phyloP scores from a whole-genome alignment of 139 green algal species.

The Spirogloea muscicola region DNA sequence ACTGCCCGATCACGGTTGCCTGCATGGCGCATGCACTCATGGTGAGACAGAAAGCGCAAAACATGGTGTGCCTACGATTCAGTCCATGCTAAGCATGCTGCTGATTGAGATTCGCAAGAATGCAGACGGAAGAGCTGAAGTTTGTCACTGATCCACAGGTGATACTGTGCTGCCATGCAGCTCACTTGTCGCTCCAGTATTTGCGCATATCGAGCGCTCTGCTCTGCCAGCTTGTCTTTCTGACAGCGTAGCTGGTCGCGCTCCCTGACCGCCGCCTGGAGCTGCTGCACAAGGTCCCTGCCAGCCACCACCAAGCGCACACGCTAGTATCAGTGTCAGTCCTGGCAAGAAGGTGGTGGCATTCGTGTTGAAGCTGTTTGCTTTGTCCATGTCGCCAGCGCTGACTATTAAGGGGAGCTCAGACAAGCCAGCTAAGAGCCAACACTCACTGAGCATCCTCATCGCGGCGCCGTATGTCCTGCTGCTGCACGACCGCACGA shows the following conservation, averaged over 20 bases:
- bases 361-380: too few species aligned
- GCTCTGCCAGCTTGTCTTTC: not conserved
- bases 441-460: constrained; percentile 1
- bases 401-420: not conserved
- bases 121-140: too few species aligned
- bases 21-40: constrained; percentile 1
- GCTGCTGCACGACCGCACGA: constrained; percentile 2
- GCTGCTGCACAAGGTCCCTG: constrained; percentile 24
- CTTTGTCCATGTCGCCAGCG: not conserved
- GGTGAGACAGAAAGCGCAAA: not conserved
- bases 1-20: constrained; percentile 8
- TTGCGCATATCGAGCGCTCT: not conserved
- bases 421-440: not conserved
- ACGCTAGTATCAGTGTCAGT: too few species aligned
- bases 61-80: not conserved
- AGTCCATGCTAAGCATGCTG: too few species aligned
- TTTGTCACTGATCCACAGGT: too few species aligned
- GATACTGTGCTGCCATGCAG: not conserved
- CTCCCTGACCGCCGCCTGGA: not conserved
- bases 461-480: constrained; percentile 10
- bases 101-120: too few species aligned
- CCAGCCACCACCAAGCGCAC: too few species aligned
- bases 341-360: too few species aligned
- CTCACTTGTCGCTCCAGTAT: constrained; percentile 5
- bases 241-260: not conserved